Base-by-base conservation (phyloP, 495 filamentous ascomycete genomes). In the Aspergillus diversus region DNA sequence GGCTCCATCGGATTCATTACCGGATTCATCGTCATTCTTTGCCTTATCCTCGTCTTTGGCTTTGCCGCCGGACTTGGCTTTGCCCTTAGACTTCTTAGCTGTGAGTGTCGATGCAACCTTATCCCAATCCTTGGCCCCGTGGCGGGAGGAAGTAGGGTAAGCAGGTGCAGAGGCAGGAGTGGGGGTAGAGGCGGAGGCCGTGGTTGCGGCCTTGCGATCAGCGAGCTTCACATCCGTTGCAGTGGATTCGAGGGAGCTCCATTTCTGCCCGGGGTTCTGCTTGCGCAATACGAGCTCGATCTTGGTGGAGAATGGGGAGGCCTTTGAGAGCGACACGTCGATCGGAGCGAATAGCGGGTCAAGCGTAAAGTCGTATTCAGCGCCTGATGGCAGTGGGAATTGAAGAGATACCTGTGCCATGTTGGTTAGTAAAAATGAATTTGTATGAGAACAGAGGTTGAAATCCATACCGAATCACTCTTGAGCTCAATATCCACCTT, bases 91-190 rank as follows among this genome's bases (percentile, higher is more conserved):
- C 8, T 77, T 76, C 69, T 82, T 84, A 34, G 74, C 76, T 1
- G 83, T 82, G 11, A 89, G 76, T 0, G 85, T 81, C 6, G 78
- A 73, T 3, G 83, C 88, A 5, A 97, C 51, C 64, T 91, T 91
- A 67, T 99, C 96, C 95, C 95, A 98, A 72, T 99, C 82, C 79
- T 97, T 97, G 3, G 90, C 84, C 5, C 94, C 95, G 2, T 77
- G 80, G 54, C 87, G 87, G 15, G 93, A 96, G 33, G 94, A 97
- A 0, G 93, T 96, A 3, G 95, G 95, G 73, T 99, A 98, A 0
- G 83, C 76, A 0, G 91, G 92, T 4, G 69, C 81, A 2, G 71
- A 13, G 4, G 64, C 57, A 8, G 53, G 33, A 17, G 53, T 21
- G 39, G 73, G 63, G 35, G 71, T 59, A 49, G n/a, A n/a, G n/a